Evolutionary conservation across 208 protist genomes (phyloP).

Genomic region (Wallacemonas sp.): DNA sequence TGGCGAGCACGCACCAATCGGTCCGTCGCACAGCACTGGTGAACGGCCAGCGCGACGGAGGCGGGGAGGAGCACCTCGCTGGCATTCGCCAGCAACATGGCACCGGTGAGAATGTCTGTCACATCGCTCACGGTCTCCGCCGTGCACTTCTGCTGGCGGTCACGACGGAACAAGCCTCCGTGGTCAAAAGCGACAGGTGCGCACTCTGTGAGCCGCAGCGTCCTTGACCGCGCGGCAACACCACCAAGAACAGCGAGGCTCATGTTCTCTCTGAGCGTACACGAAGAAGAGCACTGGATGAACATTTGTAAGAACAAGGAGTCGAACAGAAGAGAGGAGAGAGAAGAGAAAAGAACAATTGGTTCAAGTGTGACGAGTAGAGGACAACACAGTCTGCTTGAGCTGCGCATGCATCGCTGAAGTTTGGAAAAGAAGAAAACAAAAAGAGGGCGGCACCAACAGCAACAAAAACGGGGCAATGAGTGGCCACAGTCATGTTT

Average conservation of each 20-base stretch:
- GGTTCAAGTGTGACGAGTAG: no score
- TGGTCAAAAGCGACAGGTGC: conserved; percentile 8
- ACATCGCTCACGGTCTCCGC: conserved; percentile 26
- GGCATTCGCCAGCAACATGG: conserved; percentile 48
- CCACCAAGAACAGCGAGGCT: background rate
- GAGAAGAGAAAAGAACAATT: no score
- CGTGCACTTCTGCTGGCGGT: background rate
- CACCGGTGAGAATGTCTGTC: conserved; percentile 46
- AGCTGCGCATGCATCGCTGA: no score
- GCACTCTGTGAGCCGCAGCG: background rate
- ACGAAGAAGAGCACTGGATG: no score
- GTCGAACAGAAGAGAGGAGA: conserved; percentile 8
- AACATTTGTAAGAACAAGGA: no score
- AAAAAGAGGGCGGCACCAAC: no score
- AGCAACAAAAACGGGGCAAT: no score
- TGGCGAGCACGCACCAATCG: background rate
- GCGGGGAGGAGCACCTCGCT: conserved; percentile 66
- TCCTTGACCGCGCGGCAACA: background rate
- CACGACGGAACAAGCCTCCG: background rate
- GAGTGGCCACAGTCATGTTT: no score
- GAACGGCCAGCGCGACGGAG: conserved; percentile 32
- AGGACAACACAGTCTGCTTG: no score
- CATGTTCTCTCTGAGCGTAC: background rate
- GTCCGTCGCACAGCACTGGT: background rate
- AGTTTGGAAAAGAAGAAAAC: no score